Base-by-base conservation (phyloP, 768 basidiomycete genomes). In the Mycena galericulata region DNA sequence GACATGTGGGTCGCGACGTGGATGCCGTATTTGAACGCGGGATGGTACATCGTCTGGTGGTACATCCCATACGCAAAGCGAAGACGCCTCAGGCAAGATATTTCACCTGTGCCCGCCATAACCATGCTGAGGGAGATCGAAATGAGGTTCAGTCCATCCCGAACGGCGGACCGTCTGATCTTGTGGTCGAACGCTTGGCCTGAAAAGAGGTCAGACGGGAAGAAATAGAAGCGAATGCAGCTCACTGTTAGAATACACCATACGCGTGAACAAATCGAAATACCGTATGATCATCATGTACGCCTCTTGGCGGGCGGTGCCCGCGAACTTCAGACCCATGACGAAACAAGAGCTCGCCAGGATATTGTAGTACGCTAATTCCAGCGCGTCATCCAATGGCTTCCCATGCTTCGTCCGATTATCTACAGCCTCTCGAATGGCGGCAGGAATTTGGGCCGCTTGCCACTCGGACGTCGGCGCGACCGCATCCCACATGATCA, bases 41-140 rank as follows among this genome's bases (percentile, higher is more conserved):
- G 88, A 69, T 88, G 87, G 65, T 84, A 85, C 80, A 88, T 86
- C 55, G 86, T 80, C 59, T 86, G 86, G 63, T 89, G 88, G 74
- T 91, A 90, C 86, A 95, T 91, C 27, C 96, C 97, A 75, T 95
- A 98, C 10, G 93, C 90, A 77, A 94, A 92, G 22, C 98, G 88
- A 15, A 99, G 85, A 24, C 96, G 88, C 22, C 95, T 89, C 20
- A 99, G 83, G 72, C 94, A 95, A 62, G 92, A 92, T 55, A 98
- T 88, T 78, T 99, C 96, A 4, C 98, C 98, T 0, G 96, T 97
- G 12, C 98, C 98, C 2, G 97, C 96, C 95, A 99, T 97, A 46
- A 99, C 92, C 87, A 97, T 92, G 75, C 93, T 90, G 34, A 98
- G 81, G 1, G 96, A 85, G 38, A 98, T 85, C 0, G 94, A 92